These are phyloP conservation scores for Orychophragmus violaceus DNA, from an alignment of 345 rosid genomes.

Conservation along the genomic window DNA sequence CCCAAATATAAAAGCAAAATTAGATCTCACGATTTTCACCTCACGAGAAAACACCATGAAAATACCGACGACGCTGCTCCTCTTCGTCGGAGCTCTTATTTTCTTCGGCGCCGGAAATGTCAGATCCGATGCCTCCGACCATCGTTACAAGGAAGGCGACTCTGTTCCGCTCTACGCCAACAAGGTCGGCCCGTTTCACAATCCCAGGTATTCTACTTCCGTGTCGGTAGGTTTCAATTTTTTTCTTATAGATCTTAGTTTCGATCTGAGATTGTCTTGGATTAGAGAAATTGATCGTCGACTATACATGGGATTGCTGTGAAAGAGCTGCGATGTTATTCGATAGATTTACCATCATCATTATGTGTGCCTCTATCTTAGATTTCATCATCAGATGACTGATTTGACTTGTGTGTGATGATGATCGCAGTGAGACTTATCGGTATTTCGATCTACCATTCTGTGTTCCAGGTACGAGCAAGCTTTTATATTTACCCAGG, in stretches of 20 bases:
- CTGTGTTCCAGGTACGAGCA: constrained; percentile 52
- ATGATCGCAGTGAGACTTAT: constrained; percentile 68
- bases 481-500: not conserved
- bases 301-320: not conserved
- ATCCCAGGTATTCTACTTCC: not conserved
- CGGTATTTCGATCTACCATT: constrained; percentile 80
- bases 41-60: constrained; percentile 22
- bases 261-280: constrained; percentile 13
- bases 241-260: not conserved
- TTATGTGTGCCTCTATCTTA: too few species aligned
- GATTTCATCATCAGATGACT: constrained; percentile 2
- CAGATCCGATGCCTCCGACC: constrained; percentile 62
- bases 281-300: not conserved
- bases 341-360: too few species aligned
- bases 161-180: constrained; percentile 70
- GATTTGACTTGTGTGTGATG: not conserved
- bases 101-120: constrained; percentile 30
- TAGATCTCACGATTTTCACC: constrained; percentile 24
- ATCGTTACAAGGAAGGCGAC: constrained; percentile 64
- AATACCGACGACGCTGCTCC: constrained; percentile 23
- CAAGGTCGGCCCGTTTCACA: constrained; percentile 56
- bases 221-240: not conserved
- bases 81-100: constrained; percentile 37
- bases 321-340: not conserved
- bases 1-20: constrained; percentile 15